Percentiles rank a stretch among this genome's conserved stretches.
Evolutionary conservation across 768 basidiomycete genomes (phyloP).

Genomic region (Termitomyces sp.): DNA sequence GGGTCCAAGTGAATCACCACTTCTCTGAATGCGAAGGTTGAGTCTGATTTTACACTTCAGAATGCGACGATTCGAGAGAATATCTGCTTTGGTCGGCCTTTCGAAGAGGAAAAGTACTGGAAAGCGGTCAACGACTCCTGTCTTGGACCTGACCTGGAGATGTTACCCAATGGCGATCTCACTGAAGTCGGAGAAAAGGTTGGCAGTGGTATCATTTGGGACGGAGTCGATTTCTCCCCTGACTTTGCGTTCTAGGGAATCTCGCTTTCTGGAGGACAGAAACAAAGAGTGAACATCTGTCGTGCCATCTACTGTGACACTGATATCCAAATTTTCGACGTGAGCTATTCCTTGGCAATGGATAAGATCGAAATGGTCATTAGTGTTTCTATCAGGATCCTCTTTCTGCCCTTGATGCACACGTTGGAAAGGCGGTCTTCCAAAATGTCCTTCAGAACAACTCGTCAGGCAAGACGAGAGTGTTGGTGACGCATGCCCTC

Average conservation of each 20-base stretch:
- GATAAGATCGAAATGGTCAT: neutral
- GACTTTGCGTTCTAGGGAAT: constrained; percentile 54
- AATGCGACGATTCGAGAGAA: constrained; percentile 89
- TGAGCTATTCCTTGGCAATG: constrained; percentile 15
- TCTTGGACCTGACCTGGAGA: constrained; percentile 75
- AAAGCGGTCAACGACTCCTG: constrained; percentile 75
- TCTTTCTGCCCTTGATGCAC: constrained; percentile 88
- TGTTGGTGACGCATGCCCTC: constrained; percentile 90
- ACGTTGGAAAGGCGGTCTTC: constrained; percentile 87
- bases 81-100: constrained; percentile 82
- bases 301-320: constrained; percentile 85
- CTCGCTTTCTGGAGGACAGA: constrained; percentile 79
- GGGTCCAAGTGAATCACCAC: constrained; percentile 67
- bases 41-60: constrained; percentile 27
- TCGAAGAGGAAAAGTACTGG: constrained; percentile 83
- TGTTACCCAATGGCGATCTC: constrained; percentile 73
- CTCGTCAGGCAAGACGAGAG: constrained; percentile 67
- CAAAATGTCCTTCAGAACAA: constrained; percentile 74
- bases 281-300: constrained; percentile 82
- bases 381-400: constrained; percentile 52
- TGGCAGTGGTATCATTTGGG: neutral
- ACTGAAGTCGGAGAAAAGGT: constrained; percentile 83
- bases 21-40: constrained; percentile 7
- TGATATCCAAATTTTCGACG: constrained; percentile 86
- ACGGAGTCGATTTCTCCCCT: neutral